Conservation (phyloP, 1,139 yeast genomes). For the Casaregolazyma lundiana region DNA sequence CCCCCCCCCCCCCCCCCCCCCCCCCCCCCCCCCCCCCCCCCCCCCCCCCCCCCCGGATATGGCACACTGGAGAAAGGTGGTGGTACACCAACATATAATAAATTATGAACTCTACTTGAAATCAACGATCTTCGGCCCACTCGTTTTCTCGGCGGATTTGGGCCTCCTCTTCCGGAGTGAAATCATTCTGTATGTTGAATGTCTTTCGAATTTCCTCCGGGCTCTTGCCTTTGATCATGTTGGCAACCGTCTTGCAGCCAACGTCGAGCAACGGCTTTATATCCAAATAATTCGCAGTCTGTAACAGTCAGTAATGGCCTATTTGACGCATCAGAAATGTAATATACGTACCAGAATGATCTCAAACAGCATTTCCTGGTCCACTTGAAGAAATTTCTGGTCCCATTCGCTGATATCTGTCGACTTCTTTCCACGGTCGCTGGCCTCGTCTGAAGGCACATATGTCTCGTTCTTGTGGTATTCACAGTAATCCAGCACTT, state of each 20-base stretch:
- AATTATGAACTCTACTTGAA: background rate
- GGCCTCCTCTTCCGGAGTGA: slow-evolving; percentile 97
- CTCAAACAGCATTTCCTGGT: slow-evolving; percentile 97
- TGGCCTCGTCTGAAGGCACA: slow-evolving; percentile 76
- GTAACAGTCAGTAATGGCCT: background rate
- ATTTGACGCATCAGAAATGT: background rate
- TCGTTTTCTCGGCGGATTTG: slow-evolving; percentile 96
- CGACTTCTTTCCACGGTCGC: slow-evolving; percentile 37
- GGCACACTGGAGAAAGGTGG: background rate
- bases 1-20: too few relatives aligned
- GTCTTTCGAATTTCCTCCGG: slow-evolving; percentile 97
- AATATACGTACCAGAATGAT: slow-evolving; percentile 51
- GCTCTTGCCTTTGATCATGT: slow-evolving; percentile 92
- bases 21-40: too few relatives aligned
- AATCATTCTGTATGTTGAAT: slow-evolving; percentile 92
- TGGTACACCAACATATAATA: background rate
- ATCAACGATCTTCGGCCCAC: slow-evolving; percentile 96
- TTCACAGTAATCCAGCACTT: slow-evolving; percentile 95
- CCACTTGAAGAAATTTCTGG: slow-evolving; percentile 89
- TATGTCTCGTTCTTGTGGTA: slow-evolving; percentile 75
- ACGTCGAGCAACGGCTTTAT: slow-evolving; percentile 90
- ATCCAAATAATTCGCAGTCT: slow-evolving; percentile 90
- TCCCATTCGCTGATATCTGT: slow-evolving; percentile 85
- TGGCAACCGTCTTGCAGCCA: slow-evolving; percentile 97
- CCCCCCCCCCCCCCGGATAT: too few relatives aligned